phyloP scores from a whole-genome alignment of 2,329 filamentous ascomycete species.

The Alternaria alternata region DNA sequence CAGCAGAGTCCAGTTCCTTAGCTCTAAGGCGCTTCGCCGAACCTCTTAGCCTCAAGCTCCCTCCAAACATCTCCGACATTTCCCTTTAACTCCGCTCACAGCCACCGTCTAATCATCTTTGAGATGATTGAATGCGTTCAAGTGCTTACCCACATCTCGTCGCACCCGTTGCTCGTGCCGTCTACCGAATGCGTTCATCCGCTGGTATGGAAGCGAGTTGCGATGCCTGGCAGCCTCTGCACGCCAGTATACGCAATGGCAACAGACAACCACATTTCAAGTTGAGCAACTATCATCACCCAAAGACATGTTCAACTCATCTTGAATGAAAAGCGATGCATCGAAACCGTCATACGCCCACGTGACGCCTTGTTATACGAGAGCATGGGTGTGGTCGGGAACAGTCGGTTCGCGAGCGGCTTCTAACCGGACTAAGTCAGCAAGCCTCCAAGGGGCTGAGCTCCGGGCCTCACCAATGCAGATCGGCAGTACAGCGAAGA shows the following conservation, averaged over 20 bases:
- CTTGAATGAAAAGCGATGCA: not conserved
- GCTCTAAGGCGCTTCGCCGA: conserved; percentile 21
- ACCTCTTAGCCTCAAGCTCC: conserved; percentile 27
- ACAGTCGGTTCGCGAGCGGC: conserved; percentile 20
- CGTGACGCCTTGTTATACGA: conserved; percentile 5
- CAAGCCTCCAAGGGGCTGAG: conserved; percentile 32
- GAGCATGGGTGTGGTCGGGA: conserved; percentile 17
- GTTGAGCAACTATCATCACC: not conserved
- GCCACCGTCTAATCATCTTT: conserved; percentile 40
- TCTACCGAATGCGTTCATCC: conserved; percentile 29
- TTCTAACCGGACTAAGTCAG: conserved; percentile 25
- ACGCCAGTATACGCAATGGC: conserved; percentile 9
- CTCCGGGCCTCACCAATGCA: conserved; percentile 25
- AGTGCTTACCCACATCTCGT: conserved; percentile 26
- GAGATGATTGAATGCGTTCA: conserved; percentile 25
- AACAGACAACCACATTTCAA: conserved; percentile 20
- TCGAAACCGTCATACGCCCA: not conserved
- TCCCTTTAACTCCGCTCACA: conserved; percentile 34
- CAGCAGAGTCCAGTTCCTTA: conserved; percentile 35
- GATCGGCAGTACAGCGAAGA: conserved; percentile 33
- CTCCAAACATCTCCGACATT: conserved; percentile 33
- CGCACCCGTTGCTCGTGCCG: conserved; percentile 30
- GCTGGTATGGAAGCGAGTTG: conserved; percentile 37
- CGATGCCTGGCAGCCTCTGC: conserved; percentile 43
- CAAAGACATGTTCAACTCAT: conserved; percentile 11